Evolutionary conservation across 306 rosid species (phyloP), one percentile per base, ranked within the genome.

Genomic region (Rubus idaeus): DNA sequence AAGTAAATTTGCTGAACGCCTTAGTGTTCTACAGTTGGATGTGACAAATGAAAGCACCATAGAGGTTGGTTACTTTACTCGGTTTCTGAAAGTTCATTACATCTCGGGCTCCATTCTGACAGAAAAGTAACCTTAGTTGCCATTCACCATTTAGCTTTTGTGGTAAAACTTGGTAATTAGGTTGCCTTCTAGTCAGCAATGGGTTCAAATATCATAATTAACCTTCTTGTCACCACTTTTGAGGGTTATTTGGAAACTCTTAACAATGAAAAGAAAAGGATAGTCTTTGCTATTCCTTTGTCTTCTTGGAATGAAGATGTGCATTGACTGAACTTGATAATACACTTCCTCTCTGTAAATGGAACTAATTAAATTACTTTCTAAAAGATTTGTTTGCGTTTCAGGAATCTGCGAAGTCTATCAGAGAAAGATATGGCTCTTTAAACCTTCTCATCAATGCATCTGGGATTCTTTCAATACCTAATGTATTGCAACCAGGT

Each of bases 381-480:
- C 45, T 66, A 3, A 52, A 30, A 45, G 21, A 16, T 21, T 44
- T 45, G 51, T 57, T 47, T 47, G 76, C 70, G 44, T 83, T 84
- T 84, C 93, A 92, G 98, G 96, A 87, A 84, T 86, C 92, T 68
- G 93, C 97, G 23, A 86, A 78, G 82, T 89, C 91, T 26, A 80
- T 95, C 37, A 81, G 69, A 73, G 90, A 92, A 78, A 88, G 75
- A 76, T 90, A 87, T 75, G 98, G 98, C 46, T 89, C 83, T 62
- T 79, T 92, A 78, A 95, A 95, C 86, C 91, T 95, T 82, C 96
- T 95, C 10, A 84, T 95, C 60, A 95, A 95, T 86, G 93, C 96
- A 4, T 86, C 98, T 79, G 98, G 98, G 23, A 83, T 95, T 90
- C 96, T 95, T 75, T 92, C 96, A 65, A 84, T 95, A 71, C 93